A percentile compares a stretch with the other conserved stretches of the same genome.
Evolutionary conservation across 2,329 filamentous ascomycete genomes (phyloP).

Genomic region (Pseudogymnoascus sp.): DNA sequence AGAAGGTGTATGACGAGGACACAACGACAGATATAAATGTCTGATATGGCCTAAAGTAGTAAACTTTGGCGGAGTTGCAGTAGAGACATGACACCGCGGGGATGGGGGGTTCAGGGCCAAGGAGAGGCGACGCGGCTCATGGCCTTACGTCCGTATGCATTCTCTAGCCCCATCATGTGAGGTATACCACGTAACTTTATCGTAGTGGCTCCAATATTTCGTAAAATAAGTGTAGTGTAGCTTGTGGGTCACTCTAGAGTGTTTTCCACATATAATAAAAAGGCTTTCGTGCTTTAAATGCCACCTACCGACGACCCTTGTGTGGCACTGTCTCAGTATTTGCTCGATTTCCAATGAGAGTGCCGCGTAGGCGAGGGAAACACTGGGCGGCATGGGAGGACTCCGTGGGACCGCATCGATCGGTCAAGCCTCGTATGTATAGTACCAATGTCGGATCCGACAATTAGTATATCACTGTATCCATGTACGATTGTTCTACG

Average conservation of each 20-base stretch:
- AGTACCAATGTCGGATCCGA: not conserved
- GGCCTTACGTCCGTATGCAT: not conserved
- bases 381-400: not conserved
- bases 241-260: not conserved
- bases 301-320: not conserved
- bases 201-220: not conserved
- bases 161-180: not conserved
- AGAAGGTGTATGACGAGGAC: slow-evolving; percentile 14
- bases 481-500: not conserved
- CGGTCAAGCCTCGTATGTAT: not conserved
- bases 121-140: not conserved
- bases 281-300: not conserved
- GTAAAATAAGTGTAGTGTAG: not conserved
- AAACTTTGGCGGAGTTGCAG: slow-evolving; percentile 18
- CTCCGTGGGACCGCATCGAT: not conserved
- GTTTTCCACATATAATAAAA: not conserved
- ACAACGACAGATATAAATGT: slow-evolving; percentile 22
- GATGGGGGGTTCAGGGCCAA: not conserved
- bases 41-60: slow-evolving; percentile 17
- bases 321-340: not conserved
- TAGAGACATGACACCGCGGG: not conserved
- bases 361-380: not conserved
- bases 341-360: not conserved
- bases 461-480: not conserved
- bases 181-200: not conserved